Evolutionary conservation across 2,329 filamentous ascomycete genomes (phyloP).

Genomic region (Exutisphaerella laricina): DNA sequence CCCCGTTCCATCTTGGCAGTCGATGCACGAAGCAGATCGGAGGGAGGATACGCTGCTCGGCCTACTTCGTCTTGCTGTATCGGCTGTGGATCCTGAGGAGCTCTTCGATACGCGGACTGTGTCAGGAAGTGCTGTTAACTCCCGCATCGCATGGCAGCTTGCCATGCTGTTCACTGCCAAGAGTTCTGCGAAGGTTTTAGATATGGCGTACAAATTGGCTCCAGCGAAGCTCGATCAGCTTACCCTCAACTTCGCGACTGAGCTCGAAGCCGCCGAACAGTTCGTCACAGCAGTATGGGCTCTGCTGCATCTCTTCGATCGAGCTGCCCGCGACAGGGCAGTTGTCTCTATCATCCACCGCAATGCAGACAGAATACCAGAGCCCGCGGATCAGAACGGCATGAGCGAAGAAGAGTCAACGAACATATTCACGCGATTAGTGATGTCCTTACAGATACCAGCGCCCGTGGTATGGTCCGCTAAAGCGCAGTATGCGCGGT

Average conservation of each 20-base stretch:
- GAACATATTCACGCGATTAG: conserved; percentile 46
- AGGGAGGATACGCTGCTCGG: conserved; percentile 82
- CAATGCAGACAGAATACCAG: conserved; percentile 63
- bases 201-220: conserved; percentile 21
- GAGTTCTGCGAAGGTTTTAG: no score
- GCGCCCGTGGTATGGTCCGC: conserved; percentile 78
- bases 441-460: conserved; percentile 63
- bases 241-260: conserved; percentile 46
- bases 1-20: conserved; percentile 60
- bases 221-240: conserved; percentile 56
- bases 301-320: conserved; percentile 29
- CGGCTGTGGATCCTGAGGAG: conserved; percentile 52
- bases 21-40: conserved; percentile 36
- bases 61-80: conserved; percentile 60
- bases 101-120: conserved; percentile 71
- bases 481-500: conserved; percentile 75
- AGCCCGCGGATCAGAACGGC: conserved; percentile 20
- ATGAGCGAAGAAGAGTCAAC: conserved; percentile 22
- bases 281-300: conserved; percentile 29
- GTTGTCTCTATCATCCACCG: conserved; percentile 53
- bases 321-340: conserved; percentile 22
- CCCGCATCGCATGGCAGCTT: conserved; percentile 79
- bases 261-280: conserved; percentile 28
- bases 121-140: conserved; percentile 67
- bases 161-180: conserved; percentile 50